phyloP scores from a whole-genome alignment of 352 stramenopile genomes.

The Globisporangium solare region DNA sequence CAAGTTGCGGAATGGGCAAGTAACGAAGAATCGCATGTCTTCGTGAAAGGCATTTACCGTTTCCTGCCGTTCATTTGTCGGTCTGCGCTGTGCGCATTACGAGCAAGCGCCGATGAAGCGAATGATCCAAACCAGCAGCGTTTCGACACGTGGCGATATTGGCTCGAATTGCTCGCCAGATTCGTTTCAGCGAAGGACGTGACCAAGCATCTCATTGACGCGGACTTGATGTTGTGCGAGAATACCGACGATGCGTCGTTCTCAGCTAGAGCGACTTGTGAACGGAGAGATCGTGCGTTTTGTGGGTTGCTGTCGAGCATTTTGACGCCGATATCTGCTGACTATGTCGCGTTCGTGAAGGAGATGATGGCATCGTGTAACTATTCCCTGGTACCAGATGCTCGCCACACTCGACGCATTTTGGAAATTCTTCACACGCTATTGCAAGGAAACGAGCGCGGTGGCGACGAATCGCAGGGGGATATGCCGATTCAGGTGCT shows the following conservation, averaged over 20 bases:
- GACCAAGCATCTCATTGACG: conserved; percentile 45
- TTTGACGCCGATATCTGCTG: conserved; percentile 31
- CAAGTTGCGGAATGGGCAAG: conserved; percentile 34
- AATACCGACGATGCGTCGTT: not conserved
- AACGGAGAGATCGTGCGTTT: conserved; percentile 23
- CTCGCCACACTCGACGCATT: conserved; percentile 21
- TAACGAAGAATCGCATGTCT: conserved; percentile 18
- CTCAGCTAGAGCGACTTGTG: not conserved
- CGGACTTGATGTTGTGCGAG: conserved; percentile 41
- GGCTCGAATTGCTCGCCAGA: conserved; percentile 43
- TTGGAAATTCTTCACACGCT: conserved; percentile 38
- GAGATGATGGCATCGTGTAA: conserved; percentile 30
- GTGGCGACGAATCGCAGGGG: conserved; percentile 13
- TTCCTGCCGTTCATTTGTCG: conserved; percentile 62
- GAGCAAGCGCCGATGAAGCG: not conserved
- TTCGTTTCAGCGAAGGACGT: conserved; percentile 44
- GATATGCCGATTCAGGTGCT: conserved; percentile 20
- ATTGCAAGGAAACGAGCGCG: conserved; percentile 21
- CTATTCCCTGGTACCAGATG: conserved; percentile 17
- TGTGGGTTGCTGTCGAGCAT: conserved; percentile 39
- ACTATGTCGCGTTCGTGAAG: conserved; percentile 49
- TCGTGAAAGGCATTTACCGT: conserved; percentile 37
- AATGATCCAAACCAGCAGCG: conserved; percentile 12
- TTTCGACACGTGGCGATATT: conserved; percentile 43
- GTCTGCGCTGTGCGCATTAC: conserved; percentile 34